Base-by-base conservation (phyloP, 2,329 filamentous ascomycete species). In the Neofusicoccum laricinum region DNA sequence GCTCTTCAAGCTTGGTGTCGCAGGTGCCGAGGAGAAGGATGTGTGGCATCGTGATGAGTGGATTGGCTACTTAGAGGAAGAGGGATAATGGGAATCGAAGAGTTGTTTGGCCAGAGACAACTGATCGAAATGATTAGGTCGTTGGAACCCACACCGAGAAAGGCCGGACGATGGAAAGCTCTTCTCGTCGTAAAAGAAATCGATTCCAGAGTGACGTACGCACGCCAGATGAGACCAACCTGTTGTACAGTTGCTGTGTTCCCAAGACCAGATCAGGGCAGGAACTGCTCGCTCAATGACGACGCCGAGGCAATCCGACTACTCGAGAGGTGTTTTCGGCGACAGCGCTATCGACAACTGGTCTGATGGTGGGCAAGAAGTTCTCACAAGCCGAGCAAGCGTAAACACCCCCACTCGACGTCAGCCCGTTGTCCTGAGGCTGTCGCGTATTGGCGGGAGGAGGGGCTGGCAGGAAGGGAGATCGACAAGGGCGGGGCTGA, bases 1-100 rank as follows among this genome's bases (percentile, higher is more conserved):
- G 78, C 70, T 90, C 86, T 4, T 82, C 73, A 11, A 87, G 77
- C 71, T 90, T 90, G 36, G 86, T 88, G 70, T 90, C 88, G 70
- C 84, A 87, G 14, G 86, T 90, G 19, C 87, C 87, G 21, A 90
- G 73, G 14, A 89, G 74, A 58, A 84, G 77, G 61, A 89, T 81
- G 43, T 79, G 3, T 75, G 68, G 63, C 62, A 64, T 64, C 11
- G 32, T 58, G 41, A 30, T 30, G 7, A 14, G 36, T 12, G 36
- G 36, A 14, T 11, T 14, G 36, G 36, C 2, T 30, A 30, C 25
- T 30, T 30, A 38, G 36, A 11, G 36, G 36, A 41, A 3, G 6
- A 43, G 8, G 41, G 17, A 17, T n/a, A 17, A 17, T 1, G 41
- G 17, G 10, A 17, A 43, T 43, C 6, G 41, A 43, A 4, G 7